phyloP scores from a whole-genome alignment of 1,139 yeast species.

The Yamadazyma oceani region DNA sequence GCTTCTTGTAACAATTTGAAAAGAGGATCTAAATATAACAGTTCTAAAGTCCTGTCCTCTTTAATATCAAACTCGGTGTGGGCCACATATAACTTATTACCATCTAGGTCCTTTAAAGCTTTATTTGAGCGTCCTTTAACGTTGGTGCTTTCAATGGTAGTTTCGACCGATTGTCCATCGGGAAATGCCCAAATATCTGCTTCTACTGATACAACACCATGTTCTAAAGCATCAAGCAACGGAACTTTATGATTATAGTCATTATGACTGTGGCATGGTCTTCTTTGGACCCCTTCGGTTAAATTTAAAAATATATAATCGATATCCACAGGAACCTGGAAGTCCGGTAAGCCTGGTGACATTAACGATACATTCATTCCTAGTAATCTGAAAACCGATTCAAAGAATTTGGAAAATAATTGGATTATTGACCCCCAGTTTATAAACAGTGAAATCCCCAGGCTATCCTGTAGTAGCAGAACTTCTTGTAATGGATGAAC shows the following conservation, averaged over 20 bases:
- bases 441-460: background rate
- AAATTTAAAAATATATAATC: slow-evolving; percentile 5
- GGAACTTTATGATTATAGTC: slow-evolving; percentile 71
- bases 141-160: slow-evolving; percentile 22
- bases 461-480: too few species aligned
- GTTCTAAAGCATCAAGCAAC: slow-evolving; percentile 55
- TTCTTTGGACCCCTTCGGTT: slow-evolving; percentile 44
- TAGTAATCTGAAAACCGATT: background rate
- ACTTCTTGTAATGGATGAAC: too few species aligned
- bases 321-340: slow-evolving; percentile 6
- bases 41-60: slow-evolving; percentile 42
- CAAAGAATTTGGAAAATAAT: background rate
- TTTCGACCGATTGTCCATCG: slow-evolving; percentile 22
- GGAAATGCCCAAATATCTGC: slow-evolving; percentile 66
- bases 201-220: slow-evolving; percentile 64
- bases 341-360: background rate
- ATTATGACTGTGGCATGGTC: slow-evolving; percentile 68
- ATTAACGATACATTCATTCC: slow-evolving; percentile 1
- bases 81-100: slow-evolving; percentile 56
- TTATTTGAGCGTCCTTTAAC: too few species aligned
- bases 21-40: slow-evolving; percentile 56
- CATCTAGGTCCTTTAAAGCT: slow-evolving; percentile 17
- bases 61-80: slow-evolving; percentile 53
- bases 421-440: background rate
- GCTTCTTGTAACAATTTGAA: slow-evolving; percentile 41